Base-by-base conservation (phyloP, 208 protist genomes). In the Herpetomonas tarakana region DNA sequence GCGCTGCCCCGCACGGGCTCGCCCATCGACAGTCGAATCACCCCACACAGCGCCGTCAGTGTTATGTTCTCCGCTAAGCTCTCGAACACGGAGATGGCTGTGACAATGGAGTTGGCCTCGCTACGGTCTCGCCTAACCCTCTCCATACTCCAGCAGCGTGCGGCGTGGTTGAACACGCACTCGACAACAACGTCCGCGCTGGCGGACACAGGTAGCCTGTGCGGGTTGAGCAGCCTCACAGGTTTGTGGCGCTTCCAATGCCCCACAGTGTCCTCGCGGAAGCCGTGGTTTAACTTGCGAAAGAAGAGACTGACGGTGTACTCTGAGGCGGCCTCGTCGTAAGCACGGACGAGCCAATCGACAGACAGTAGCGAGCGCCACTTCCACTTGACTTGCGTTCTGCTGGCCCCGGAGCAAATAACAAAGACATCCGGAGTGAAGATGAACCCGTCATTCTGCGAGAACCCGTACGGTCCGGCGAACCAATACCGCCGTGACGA, bases 381-480 rank as follows among this genome's bases (percentile, higher is more conserved):
- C 65, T 93, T 93, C 86, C 86, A 93, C 69, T 93, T 93, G 29
- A 91, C 27, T 58, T 93, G 86, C 3, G 31, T 58, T 52, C 66
- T 71, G 62, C 76, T 83, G 21, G 86, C 73, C 12, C 86, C 86
- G 39, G 73, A 66, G 44, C 63, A 30, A 50, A 93, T 56, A 22
- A 75, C 71, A 58, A 93, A 93, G 26, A 54, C 55, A 39, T 93
- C 70, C 2, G 86, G 86, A 2, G 86, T 91, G 58, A 93, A 89
- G 45, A 93, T 85, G 52, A 93, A 83, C 1, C 86, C 86, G 58
- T 93, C 86, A 57, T 87, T 91, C 57, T 64, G 62, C 19, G 83
- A 84, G n/a, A 28, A 28, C 7, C 81, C 78, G 65, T 65, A 52
- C 9, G 71, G 81, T 11, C 81, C 68, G 14, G 76, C 53, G 49